phyloP scores from a whole-genome alignment of 2,329 filamentous ascomycete species.

The Hypocreales sp. region DNA sequence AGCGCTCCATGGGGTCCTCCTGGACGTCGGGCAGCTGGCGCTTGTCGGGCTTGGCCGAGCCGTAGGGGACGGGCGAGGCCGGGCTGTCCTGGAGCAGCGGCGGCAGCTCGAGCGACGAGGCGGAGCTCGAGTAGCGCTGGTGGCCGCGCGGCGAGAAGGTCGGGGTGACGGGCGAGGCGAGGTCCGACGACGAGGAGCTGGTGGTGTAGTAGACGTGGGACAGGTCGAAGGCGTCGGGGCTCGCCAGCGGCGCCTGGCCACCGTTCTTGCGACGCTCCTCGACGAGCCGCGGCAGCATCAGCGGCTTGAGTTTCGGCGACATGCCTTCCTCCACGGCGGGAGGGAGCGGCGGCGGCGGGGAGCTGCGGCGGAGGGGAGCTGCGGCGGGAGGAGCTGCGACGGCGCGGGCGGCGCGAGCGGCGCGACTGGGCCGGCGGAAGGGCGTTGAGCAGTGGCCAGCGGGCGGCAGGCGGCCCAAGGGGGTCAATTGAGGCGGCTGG shows the following conservation, averaged over 20 bases:
- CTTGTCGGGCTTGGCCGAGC: conserved; percentile 39
- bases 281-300: conserved; percentile 37
- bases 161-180: conserved; percentile 54
- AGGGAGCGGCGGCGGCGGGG: conserved; percentile 1
- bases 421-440: no score
- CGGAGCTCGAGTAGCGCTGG: conserved; percentile 54
- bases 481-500: no score
- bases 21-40: conserved; percentile 64
- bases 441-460: no score
- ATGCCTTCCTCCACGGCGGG: conserved; percentile 12
- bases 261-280: conserved; percentile 31
- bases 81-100: conserved; percentile 10
- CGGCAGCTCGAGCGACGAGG: conserved; percentile 58
- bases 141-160: conserved; percentile 52
- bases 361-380: neutral
- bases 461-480: no score
- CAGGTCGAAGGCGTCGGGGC: conserved; percentile 17
- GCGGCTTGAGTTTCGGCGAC: conserved; percentile 34
- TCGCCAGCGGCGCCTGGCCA: conserved; percentile 15
- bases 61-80: conserved; percentile 10
- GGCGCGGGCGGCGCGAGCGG: no score
- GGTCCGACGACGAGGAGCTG: conserved; percentile 48
- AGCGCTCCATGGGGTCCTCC: conserved; percentile 64
- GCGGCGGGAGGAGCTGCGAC: neutral
- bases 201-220: conserved; percentile 27